Conservation (phyloP, 306 rosid species). For the Gleditsia sinensis region DNA sequence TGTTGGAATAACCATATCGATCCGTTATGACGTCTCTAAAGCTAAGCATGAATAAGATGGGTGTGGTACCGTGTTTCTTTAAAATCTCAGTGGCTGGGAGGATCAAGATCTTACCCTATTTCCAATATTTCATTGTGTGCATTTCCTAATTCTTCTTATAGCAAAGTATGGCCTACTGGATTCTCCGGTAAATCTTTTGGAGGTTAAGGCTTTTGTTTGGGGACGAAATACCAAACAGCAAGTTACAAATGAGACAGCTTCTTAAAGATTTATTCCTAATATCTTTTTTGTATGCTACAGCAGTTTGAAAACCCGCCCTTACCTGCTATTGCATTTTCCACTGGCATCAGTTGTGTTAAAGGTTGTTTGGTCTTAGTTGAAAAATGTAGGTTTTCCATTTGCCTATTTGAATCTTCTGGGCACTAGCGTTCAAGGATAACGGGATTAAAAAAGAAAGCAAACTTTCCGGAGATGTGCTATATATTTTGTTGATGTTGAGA, state of each 20-base stretch:
- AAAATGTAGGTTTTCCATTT: not conserved
- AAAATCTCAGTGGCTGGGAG: no score
- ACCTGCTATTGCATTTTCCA: not conserved
- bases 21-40: no score
- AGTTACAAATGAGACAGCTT: not conserved
- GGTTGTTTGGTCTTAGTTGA: no score
- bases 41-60: no score
- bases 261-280: not conserved
- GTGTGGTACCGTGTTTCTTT: no score
- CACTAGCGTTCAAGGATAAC: not conserved
- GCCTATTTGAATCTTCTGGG: not conserved
- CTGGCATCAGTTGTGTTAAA: not conserved
- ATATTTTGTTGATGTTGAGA: no score
- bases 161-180: no score
- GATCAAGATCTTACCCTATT: no score
- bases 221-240: not conserved
- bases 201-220: not conserved
- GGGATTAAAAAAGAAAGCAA: not conserved
- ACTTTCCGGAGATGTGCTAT: not conserved
- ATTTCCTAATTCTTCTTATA: no score
- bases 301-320: not conserved
- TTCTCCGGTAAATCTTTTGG: no score
- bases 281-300: not conserved
- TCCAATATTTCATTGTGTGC: not conserved
- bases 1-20: constrained; percentile 5